These are phyloP conservation scores for Neofusicoccum parvum DNA, from an alignment of 2,329 filamentous ascomycete genomes.

Conservation along the genomic window DNA sequence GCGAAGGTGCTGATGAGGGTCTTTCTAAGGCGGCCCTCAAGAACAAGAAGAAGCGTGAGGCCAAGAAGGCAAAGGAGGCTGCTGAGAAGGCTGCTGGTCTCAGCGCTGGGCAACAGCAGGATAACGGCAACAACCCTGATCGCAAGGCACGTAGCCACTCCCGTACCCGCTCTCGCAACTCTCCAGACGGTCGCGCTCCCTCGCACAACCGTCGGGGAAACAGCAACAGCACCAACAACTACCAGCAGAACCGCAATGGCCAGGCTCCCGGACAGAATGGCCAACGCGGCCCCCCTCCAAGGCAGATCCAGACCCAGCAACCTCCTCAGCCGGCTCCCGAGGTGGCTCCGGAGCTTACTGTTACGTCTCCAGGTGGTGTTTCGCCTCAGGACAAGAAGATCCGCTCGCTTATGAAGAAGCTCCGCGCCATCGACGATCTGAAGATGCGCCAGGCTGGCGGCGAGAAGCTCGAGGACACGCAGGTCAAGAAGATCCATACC, in stretches of 20 bases:
- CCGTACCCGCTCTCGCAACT: constrained; percentile 50
- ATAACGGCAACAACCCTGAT: constrained; percentile 61
- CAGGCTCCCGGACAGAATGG: neutral
- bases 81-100: constrained; percentile 55
- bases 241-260: constrained; percentile 6
- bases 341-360: constrained; percentile 50
- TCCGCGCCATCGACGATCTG: constrained; percentile 94
- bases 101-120: constrained; percentile 32
- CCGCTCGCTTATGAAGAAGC: constrained; percentile 91
- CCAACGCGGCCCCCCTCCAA: constrained; percentile 25
- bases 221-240: neutral
- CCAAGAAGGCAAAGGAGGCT: constrained; percentile 85
- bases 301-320: constrained; percentile 36
- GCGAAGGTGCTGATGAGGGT: constrained; percentile 62
- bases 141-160: constrained; percentile 60
- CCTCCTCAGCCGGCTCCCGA: too few relatives aligned
- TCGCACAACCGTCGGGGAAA: constrained; percentile 16
- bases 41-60: constrained; percentile 98
- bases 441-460: constrained; percentile 95
- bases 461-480: constrained; percentile 97
- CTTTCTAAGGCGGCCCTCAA: constrained; percentile 84
- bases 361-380: constrained; percentile 60
- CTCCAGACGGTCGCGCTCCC: constrained; percentile 3
- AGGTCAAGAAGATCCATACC: constrained; percentile 96
- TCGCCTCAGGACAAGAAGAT: constrained; percentile 91